Percentiles rank a stretch among this genome's conserved stretches.
Evolutionary conservation across 2,329 filamentous ascomycete species (phyloP).

Genomic region (Stemphylium lycopersici): DNA sequence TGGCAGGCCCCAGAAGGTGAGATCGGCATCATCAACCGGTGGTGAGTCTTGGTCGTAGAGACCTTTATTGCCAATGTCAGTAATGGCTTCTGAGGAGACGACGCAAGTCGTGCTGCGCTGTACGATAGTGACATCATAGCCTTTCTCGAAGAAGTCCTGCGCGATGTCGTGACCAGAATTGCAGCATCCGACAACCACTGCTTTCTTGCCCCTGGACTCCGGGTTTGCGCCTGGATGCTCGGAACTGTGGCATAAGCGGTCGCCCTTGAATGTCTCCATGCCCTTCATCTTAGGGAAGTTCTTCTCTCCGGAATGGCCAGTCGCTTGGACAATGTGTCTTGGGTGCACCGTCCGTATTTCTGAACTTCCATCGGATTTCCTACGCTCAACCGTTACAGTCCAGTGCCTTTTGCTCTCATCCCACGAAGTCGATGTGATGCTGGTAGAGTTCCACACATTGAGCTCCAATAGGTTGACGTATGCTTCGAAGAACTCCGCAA

Average conservation of each 20-base stretch:
- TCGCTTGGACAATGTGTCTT: constrained; percentile 40
- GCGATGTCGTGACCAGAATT: constrained; percentile 59
- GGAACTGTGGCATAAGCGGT: constrained; percentile 40
- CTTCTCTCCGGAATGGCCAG: constrained; percentile 41
- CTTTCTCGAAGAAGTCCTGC: constrained; percentile 54
- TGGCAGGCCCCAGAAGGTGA: constrained; percentile 44
- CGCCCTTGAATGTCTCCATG: constrained; percentile 48
- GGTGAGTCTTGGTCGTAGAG: constrained; percentile 38
- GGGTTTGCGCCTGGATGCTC: constrained; percentile 42
- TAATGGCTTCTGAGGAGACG: constrained; percentile 34
- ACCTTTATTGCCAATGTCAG: constrained; percentile 38
- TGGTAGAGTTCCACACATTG: constrained; percentile 49
- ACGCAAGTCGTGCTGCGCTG: constrained; percentile 54
- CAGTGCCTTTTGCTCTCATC: constrained; percentile 46
- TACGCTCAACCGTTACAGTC: constrained; percentile 44
- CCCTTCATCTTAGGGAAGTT: constrained; percentile 39
- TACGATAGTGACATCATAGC: constrained; percentile 54
- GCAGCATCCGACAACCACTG: constrained; percentile 55
- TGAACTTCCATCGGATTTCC: constrained; percentile 25
- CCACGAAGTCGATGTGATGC: constrained; percentile 48
- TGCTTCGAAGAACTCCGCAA: constrained; percentile 48
- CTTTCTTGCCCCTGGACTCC: constrained; percentile 49
- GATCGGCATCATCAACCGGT: constrained; percentile 37
- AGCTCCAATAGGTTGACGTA: constrained; percentile 48
- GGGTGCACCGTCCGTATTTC: constrained; percentile 36